These are phyloP conservation scores for Turritis glabra DNA, from an alignment of 345 rosid genomes.

Conservation along the genomic window DNA sequence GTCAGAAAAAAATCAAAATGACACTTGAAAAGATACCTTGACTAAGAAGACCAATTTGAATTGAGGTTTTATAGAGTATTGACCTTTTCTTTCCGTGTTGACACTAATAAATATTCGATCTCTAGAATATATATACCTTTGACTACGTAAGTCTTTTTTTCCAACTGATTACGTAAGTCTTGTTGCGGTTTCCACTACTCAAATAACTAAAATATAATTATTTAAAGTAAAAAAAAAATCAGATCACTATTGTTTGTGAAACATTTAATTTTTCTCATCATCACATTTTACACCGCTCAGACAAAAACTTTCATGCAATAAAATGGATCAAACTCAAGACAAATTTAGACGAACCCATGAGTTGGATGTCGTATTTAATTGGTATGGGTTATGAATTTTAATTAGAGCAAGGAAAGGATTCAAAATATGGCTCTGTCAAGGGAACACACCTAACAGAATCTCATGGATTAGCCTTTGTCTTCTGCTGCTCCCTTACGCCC, in stretches of 20 bases:
- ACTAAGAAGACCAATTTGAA: neutral
- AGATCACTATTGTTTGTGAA: neutral
- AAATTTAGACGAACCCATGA: slow-evolving; percentile 11
- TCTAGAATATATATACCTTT: neutral
- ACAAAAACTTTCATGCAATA: neutral
- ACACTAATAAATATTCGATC: neutral
- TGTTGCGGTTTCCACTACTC: neutral
- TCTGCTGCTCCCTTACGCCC: slow-evolving; percentile 41
- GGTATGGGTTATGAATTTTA: slow-evolving; percentile 11
- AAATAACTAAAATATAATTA: neutral
- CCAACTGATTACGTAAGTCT: neutral
- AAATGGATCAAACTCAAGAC: slow-evolving; percentile 4
- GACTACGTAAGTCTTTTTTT: neutral
- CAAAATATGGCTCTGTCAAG: slow-evolving; percentile 49
- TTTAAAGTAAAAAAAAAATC: too few species aligned
- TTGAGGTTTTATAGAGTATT: neutral
- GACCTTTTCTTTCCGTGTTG: neutral
- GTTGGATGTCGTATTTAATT: slow-evolving; percentile 19
- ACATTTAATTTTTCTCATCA: neutral
- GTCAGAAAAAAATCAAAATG: neutral
- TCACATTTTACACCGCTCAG: neutral
- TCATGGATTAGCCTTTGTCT: slow-evolving; percentile 52
- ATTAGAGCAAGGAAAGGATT: slow-evolving; percentile 10
- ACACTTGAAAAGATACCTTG: neutral
- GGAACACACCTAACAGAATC: slow-evolving; percentile 75